These are phyloP conservation scores for Myochromella boudieri DNA, from an alignment of 768 basidiomycete genomes.

Conservation along the genomic window DNA sequence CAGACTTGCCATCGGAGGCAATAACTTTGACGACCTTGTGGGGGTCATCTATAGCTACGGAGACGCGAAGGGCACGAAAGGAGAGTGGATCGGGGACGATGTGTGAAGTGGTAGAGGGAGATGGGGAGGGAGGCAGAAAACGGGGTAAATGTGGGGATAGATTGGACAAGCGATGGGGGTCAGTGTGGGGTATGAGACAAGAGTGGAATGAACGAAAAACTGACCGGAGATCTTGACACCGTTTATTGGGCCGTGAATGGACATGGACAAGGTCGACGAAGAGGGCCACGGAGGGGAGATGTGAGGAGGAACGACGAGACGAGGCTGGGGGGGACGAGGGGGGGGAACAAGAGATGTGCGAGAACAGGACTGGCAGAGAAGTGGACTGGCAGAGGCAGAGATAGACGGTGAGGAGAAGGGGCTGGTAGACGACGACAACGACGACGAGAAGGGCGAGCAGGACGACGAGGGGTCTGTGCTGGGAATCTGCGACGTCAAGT, in stretches of 20 bases:
- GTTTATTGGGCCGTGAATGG: conserved; percentile 80
- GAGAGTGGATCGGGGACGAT: conserved; percentile 37
- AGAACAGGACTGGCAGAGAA: conserved; percentile 4
- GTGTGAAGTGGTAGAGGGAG: conserved; percentile 17
- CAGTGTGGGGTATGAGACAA: conserved; percentile 28
- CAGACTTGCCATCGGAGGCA: conserved; percentile 93
- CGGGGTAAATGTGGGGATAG: conserved; percentile 7
- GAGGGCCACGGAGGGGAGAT: neutral
- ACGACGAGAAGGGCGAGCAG: conserved; percentile 11
- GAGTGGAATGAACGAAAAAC: conserved; percentile 30
- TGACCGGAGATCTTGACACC: conserved; percentile 84
- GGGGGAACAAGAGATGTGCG: conserved; percentile 10
- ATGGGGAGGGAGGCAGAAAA: conserved; percentile 8
- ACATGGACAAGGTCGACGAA: conserved; percentile 43
- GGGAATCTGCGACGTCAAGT: conserved; percentile 28
- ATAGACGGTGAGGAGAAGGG: conserved; percentile 20
- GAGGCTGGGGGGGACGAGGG: conserved; percentile 13
- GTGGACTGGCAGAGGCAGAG: conserved; percentile 14
- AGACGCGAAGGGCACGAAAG: conserved; percentile 21
- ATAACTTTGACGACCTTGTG: conserved; percentile 92
- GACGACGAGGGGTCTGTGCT: conserved; percentile 19
- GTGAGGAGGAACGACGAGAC: conserved; percentile 13
- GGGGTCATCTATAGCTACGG: conserved; percentile 89
- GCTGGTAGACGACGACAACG: conserved; percentile 13
- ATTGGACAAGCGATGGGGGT: conserved; percentile 28